These are phyloP conservation scores for Saccharomycopsis sp. DNA, from an alignment of 805 yeast species.

Conservation along the genomic window DNA sequence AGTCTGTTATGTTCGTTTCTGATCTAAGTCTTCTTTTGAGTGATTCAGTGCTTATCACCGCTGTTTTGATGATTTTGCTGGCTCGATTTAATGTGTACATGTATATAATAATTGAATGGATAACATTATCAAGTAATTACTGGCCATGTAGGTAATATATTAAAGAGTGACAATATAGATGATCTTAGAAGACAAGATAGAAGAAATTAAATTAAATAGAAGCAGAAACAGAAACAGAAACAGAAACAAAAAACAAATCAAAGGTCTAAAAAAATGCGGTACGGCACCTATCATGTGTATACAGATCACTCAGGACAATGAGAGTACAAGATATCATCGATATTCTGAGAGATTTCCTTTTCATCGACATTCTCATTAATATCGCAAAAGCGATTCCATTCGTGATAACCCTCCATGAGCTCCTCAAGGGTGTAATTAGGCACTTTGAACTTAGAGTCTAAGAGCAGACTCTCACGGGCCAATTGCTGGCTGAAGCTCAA, in stretches of 20 bases:
- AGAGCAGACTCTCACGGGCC: not conserved
- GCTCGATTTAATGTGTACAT: not conserved
- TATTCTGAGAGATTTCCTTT: not conserved
- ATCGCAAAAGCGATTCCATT: not conserved
- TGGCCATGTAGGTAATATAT: too few species aligned
- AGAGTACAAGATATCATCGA: not conserved
- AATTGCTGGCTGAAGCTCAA: not conserved
- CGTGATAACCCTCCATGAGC: not conserved
- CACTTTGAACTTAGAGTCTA: not conserved
- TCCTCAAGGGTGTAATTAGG: not conserved
- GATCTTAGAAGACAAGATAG: too few species aligned
- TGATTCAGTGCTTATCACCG: too few species aligned
- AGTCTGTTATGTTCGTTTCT: not conserved
- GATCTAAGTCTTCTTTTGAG: not conserved
- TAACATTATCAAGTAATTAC: too few species aligned
- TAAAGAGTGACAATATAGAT: too few species aligned
- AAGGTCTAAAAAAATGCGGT: not conserved
- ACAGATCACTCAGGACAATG: not conserved
- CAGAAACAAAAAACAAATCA: not conserved
- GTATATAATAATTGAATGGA: not conserved
- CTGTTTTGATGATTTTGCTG: too few species aligned
- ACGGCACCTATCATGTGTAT: too few species aligned
- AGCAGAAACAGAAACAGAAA: not conserved
- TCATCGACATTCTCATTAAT: not conserved
- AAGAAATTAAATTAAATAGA: too few species aligned